Evolutionary conservation across 371 early-diverging fungal genomes (phyloP).

Genomic region (Synchytrium microbalum): DNA sequence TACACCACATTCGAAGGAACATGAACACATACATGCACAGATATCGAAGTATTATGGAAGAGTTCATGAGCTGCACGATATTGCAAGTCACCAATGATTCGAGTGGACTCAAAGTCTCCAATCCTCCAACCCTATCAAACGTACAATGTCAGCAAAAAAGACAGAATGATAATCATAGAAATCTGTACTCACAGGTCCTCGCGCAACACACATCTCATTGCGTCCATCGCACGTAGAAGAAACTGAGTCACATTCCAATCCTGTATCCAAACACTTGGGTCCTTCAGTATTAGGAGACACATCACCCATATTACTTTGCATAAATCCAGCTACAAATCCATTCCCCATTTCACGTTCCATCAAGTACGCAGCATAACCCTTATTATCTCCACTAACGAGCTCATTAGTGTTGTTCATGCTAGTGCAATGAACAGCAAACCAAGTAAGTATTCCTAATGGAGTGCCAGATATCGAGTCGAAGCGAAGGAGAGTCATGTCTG

Average conservation of each 20-base stretch:
- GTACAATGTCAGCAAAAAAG: too few relatives aligned
- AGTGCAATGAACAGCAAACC: slow-evolving; percentile 59
- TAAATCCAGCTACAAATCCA: slow-evolving; percentile 52
- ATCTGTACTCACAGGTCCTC: too few relatives aligned
- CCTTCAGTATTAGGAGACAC: slow-evolving; percentile 54
- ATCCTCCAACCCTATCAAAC: slow-evolving; percentile 22
- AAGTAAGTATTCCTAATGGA: slow-evolving; percentile 21
- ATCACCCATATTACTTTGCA: slow-evolving; percentile 58
- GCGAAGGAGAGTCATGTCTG: too few relatives aligned
- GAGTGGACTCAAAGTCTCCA: slow-evolving; percentile 35
- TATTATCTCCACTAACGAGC: slow-evolving; percentile 57
- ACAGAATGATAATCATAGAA: too few relatives aligned
- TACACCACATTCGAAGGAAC: too few relatives aligned
- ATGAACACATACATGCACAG: too few relatives aligned
- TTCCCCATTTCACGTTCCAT: slow-evolving; percentile 37
- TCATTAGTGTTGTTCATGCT: slow-evolving; percentile 50
- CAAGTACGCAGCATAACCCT: slow-evolving; percentile 52
- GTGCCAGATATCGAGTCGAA: slow-evolving; percentile 16
- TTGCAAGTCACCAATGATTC: slow-evolving; percentile 48
- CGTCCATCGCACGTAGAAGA: slow-evolving; percentile 33
- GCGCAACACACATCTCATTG: slow-evolving; percentile 31
- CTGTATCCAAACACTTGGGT: slow-evolving; percentile 49
- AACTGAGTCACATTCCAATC: slow-evolving; percentile 50
- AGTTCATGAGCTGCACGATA: slow-evolving; percentile 38
- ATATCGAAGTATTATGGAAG: too few relatives aligned